Conservation (phyloP, 768 basidiomycete genomes). For the Leccinum aurantiacum region DNA sequence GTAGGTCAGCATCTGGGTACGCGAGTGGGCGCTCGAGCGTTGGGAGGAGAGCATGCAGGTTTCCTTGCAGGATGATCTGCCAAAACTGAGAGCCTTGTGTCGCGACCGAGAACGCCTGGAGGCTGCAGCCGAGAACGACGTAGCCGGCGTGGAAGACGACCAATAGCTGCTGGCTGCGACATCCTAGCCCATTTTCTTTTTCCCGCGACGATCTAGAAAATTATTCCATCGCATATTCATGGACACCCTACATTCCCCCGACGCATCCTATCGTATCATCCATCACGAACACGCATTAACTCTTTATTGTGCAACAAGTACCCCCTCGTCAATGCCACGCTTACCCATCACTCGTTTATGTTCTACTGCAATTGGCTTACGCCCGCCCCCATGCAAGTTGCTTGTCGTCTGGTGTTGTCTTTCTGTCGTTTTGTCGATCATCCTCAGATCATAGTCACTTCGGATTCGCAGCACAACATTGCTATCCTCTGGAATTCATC, state of each 20-base stretch:
- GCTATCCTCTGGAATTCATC: conserved; percentile 18
- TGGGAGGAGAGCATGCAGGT: conserved; percentile 68
- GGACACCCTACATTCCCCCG: conserved; percentile 28
- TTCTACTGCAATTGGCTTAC: conserved; percentile 16
- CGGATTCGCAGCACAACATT: conserved; percentile 17
- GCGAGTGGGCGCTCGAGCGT: conserved; percentile 78
- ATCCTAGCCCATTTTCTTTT: neutral
- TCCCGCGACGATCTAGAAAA: conserved; percentile 21
- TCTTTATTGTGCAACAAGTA: conserved; percentile 30
- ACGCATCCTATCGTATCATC: conserved; percentile 23
- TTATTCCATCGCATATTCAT: conserved; percentile 24
- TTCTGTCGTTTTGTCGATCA: conserved; percentile 24
- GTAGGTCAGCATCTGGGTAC: conserved; percentile 80
- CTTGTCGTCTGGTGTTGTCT: conserved; percentile 6
- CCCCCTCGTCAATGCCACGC: conserved; percentile 21
- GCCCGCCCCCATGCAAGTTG: conserved; percentile 9
- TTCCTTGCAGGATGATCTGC: conserved; percentile 57
- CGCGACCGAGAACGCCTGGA: conserved; percentile 22
- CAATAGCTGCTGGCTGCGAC: conserved; percentile 11
- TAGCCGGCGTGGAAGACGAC: neutral
- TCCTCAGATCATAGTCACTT: conserved; percentile 1
- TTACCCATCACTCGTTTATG: conserved; percentile 23
- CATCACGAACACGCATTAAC: conserved; percentile 20
- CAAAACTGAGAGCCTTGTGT: conserved; percentile 28
- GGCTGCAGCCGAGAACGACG: conserved; percentile 13